Evolutionary conservation across 2,329 filamentous ascomycete genomes (phyloP).

Genomic region (Nemania serpens): DNA sequence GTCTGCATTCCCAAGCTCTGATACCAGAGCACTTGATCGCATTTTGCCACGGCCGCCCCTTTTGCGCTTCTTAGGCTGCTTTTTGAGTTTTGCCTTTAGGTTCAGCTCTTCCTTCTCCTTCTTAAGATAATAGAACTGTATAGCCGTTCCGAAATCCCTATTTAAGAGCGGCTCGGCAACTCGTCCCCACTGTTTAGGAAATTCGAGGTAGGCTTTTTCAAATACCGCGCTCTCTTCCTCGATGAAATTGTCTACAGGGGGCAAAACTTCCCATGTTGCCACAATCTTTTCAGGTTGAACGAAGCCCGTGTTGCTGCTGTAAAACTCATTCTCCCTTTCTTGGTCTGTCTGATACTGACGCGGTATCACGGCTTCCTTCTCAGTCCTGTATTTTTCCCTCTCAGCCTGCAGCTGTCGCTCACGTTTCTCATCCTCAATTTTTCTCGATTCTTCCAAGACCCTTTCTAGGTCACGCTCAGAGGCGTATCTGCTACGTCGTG

Average conservation of each 20-base stretch:
- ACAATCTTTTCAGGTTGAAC: slow-evolving; percentile 70
- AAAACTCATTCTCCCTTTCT: slow-evolving; percentile 62
- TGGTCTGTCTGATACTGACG: slow-evolving; percentile 68
- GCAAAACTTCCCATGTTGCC: slow-evolving; percentile 71
- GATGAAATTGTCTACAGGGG: slow-evolving; percentile 75
- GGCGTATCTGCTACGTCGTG: slow-evolving; percentile 61
- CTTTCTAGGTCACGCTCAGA: slow-evolving; percentile 76
- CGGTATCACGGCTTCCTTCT: slow-evolving; percentile 75
- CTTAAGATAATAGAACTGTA: slow-evolving; percentile 84
- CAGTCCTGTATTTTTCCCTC: slow-evolving; percentile 72
- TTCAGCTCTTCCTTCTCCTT: slow-evolving; percentile 77
- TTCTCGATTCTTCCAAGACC: slow-evolving; percentile 72
- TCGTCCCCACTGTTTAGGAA: slow-evolving; percentile 81
- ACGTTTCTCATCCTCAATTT: slow-evolving; percentile 70
- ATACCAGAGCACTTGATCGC: slow-evolving; percentile 67
- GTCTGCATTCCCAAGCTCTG: slow-evolving; percentile 66
- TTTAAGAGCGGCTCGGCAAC: slow-evolving; percentile 70
- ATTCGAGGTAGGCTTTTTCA: slow-evolving; percentile 74
- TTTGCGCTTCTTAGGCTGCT: slow-evolving; percentile 63
- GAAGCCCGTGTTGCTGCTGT: slow-evolving; percentile 68
- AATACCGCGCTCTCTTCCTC: slow-evolving; percentile 72
- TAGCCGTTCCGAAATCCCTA: slow-evolving; percentile 77
- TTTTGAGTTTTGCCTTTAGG: slow-evolving; percentile 76
- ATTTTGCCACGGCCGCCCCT: slow-evolving; percentile 62
- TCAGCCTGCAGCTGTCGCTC: slow-evolving; percentile 68